phyloP scores from a whole-genome alignment of 2,329 filamentous ascomycete genomes.

The Dothistroma pini region DNA sequence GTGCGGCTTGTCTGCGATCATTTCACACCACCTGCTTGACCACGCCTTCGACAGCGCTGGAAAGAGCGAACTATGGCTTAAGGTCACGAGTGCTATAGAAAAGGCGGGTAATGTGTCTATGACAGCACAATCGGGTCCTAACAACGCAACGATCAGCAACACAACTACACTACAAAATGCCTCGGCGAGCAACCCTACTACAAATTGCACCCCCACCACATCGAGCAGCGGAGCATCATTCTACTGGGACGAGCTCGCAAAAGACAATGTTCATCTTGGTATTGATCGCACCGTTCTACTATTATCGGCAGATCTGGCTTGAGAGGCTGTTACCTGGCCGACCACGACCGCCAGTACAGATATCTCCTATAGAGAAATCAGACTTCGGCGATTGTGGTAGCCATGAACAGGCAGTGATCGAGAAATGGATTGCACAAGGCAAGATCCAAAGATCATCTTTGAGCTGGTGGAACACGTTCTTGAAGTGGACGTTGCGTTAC shows the following conservation, averaged over 20 bases:
- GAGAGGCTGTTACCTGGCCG: conserved; percentile 17
- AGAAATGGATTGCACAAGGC: conserved; percentile 20
- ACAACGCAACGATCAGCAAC: not conserved
- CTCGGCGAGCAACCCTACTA: not conserved
- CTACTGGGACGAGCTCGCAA: conserved; percentile 12
- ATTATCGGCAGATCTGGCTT: conserved; percentile 22
- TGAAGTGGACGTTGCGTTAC: conserved; percentile 18
- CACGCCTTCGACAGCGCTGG: not conserved
- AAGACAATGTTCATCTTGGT: conserved; percentile 4
- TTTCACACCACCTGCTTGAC: conserved; percentile 2
- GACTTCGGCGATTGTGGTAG: conserved; percentile 3
- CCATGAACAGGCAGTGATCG: conserved; percentile 13
- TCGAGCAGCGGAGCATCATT: not conserved
- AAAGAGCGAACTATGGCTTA: not conserved
- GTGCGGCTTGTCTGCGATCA: not conserved
- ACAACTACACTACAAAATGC: not conserved
- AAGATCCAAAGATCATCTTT: conserved; percentile 16
- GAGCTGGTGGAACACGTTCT: conserved; percentile 17
- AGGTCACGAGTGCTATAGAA: not conserved
- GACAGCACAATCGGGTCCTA: not conserved
- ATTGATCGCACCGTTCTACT: conserved; percentile 8
- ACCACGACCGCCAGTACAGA: not conserved
- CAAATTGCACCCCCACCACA: not conserved
- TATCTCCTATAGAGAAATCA: conserved; percentile 1
- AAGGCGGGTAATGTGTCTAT: not conserved